Conservation (phyloP, 768 basidiomycete species). For the Neoboletus magnificus region DNA sequence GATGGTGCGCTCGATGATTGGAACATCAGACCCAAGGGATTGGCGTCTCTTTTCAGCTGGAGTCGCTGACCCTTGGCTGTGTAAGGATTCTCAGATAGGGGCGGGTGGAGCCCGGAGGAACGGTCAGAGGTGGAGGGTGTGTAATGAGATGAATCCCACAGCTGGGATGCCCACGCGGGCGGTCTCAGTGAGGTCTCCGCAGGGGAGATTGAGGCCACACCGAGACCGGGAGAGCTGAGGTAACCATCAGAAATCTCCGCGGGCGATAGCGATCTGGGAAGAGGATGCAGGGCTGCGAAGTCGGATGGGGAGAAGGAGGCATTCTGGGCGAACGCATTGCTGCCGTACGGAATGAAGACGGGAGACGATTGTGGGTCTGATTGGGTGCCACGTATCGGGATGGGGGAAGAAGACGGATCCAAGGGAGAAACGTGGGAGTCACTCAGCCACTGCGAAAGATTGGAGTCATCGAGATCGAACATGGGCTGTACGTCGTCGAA, state of each 20-base stretch:
- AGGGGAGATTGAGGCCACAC: slow-evolving; percentile 57
- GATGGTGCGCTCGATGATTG: slow-evolving; percentile 72
- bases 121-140: slow-evolving; percentile 41
- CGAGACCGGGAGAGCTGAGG: slow-evolving; percentile 39
- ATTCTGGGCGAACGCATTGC: slow-evolving; percentile 47
- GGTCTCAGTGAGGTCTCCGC: slow-evolving; percentile 55
- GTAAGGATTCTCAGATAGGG: slow-evolving; percentile 41
- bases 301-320: slow-evolving; percentile 57
- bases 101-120: slow-evolving; percentile 47
- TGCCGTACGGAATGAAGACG: slow-evolving; percentile 49
- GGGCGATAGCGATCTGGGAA: slow-evolving; percentile 62
- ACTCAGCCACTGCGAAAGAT: slow-evolving; percentile 59
- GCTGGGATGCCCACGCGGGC: slow-evolving; percentile 64
- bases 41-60: slow-evolving; percentile 39
- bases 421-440: slow-evolving; percentile 47
- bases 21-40: slow-evolving; percentile 55
- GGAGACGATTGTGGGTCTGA: slow-evolving; percentile 41
- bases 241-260: slow-evolving; percentile 50
- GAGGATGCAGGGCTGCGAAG: slow-evolving; percentile 57
- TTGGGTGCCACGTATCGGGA: slow-evolving; percentile 54
- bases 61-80: slow-evolving; percentile 39
- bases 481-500: slow-evolving; percentile 34
- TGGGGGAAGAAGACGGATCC: slow-evolving; percentile 51
- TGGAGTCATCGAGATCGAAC: slow-evolving; percentile 41
- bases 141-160: slow-evolving; percentile 55